Base-by-base conservation (phyloP, 2,329 filamentous ascomycete genomes). In the Byssochlamys sp. region DNA sequence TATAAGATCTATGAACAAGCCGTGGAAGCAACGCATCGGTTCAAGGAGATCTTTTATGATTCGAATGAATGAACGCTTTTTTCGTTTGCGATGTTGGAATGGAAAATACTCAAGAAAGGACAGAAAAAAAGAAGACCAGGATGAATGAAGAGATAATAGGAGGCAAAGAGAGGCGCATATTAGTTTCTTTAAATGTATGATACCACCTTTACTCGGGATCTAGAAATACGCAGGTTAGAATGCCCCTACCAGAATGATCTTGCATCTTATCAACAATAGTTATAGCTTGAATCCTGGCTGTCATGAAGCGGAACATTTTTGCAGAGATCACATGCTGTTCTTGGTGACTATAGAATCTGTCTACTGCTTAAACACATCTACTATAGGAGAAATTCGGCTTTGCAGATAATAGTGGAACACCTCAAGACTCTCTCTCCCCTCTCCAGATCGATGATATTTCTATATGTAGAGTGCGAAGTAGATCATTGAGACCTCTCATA, bases 11-110 rank as follows among this genome's bases (percentile, higher is more conserved):
- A 85, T 59, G 85, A 89, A 58, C 84, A 87, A 0, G 88, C 96
- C 2, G 91, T 96, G 14, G 89, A 96, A 58, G 86, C 85, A 35
- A 94, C 90, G 33, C 91, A 96, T 74, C 82, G 85, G 54, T 84
- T 90, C 70, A 89, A 87, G 68, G 79, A 84, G 60, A 87, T 97
- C 55, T 96, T 96, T 70, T 91, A 89, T 68, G 81, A 83, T 56
- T 78, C 62, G 10, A 60, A 65, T 24, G 62, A 57, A 64, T 57
- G n/a, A n/a, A 39, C 14, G 35, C 4, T 39, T 5, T 10, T 33
- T 12, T 12, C 31, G 19, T 19, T 19, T 19, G 19, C 19, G 19
- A 19, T 19, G 19, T 19, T 33, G 31, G 2, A 6, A 33, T 33
- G 3, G 14, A 33, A 55, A 29, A 55, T 52, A 33, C 28, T 19